Base-by-base conservation (phyloP, 2,329 filamentous ascomycete species). In the Cordyceps javanica region DNA sequence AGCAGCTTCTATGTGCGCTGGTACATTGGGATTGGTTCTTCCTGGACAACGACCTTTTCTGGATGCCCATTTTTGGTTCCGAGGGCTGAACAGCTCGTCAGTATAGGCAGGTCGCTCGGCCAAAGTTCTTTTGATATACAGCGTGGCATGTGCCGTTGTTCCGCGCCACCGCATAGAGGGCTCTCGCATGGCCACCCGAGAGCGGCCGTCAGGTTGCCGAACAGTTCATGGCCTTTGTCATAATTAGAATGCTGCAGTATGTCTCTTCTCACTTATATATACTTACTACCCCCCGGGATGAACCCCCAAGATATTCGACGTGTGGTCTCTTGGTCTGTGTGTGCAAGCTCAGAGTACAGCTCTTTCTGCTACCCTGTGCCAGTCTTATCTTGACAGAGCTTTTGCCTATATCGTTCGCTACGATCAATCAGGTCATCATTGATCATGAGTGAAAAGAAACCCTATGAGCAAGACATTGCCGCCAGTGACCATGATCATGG, bases 401-500 rank as follows among this genome's bases (percentile, higher is more conserved):
- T n/a, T 34, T 13, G 3, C 23, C n/a, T n/a, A n/a, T n/a, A n/a
- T n/a, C n/a, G n/a, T n/a, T n/a, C n/a, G n/a, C n/a, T n/a, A n/a
- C n/a, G n/a, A n/a, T n/a, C n/a, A n/a, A n/a, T n/a, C n/a, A n/a
- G n/a, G n/a, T n/a, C n/a, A n/a, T n/a, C n/a, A n/a, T n/a, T n/a
- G n/a, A n/a, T n/a, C n/a, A 54, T 54, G 50, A 16, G 38, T 10
- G 50, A 54, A 44, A 54, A 54, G 50, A 30, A 26, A 8, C 50
- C 38, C 19, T 34, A 44, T n/a, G 44, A 49, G 32, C 14, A 55
- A 14, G 32, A 56, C 54, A 19, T 41, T 41, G 41, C 39, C 44
- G 19, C 44, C 21, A 21, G 32, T 38, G 36, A 38, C 34, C 41
- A 39, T 32, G 44, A 48, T 34, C 16, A 8, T 30, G 41, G 52